Base-by-base conservation (phyloP, 2,329 filamentous ascomycete species). In the Monilinia polystroma region DNA sequence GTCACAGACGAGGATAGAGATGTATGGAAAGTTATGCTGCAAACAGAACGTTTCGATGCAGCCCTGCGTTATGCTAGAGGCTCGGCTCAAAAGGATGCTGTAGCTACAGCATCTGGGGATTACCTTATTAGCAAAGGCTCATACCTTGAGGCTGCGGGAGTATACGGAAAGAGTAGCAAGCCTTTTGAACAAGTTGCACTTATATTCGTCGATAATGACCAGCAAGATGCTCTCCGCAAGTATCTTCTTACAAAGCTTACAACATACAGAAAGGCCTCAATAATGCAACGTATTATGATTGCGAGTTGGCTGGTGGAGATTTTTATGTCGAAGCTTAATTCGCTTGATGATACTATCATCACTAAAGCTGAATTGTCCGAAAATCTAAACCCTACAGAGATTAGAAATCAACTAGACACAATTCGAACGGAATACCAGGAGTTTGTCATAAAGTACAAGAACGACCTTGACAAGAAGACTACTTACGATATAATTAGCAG, bases 311-410 rank as follows among this genome's bases (percentile, higher is more conserved):
- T 99, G 54, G 84, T 97, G 12, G 95, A 99, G 78, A 85, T 98
- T 2, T 99, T 94, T 78, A 99, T 99, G 93, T 91, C 93, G 6
- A 97, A 97, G 78, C 84, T 99, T 53, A 97, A 99, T 76, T 90
- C 91, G 3, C 83, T 99, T 4, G 95, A 99, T 75, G 95, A 99
- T 78, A 93, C 91, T 3, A 94, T 98, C 70, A 90, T 93, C 51
- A 96, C 93, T 0, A 91, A 92, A 73, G 91, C 92, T 0, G 93
- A 97, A 76, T 79, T 94, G 29, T 85, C 87, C 0, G 91, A 93
- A 69, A 87, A 85, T 45, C 81, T 88, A 52, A 92, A 89, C 73
- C 85, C 89, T 0, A 84, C 85, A 2, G 88, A 94, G 68, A 90
- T 89, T 0, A 84, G 87, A 71, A 86, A 90, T 72, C 87, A 94